Base-by-base conservation (phyloP, 1,284 basidiomycete species). In the Schizopora paradoxa region DNA sequence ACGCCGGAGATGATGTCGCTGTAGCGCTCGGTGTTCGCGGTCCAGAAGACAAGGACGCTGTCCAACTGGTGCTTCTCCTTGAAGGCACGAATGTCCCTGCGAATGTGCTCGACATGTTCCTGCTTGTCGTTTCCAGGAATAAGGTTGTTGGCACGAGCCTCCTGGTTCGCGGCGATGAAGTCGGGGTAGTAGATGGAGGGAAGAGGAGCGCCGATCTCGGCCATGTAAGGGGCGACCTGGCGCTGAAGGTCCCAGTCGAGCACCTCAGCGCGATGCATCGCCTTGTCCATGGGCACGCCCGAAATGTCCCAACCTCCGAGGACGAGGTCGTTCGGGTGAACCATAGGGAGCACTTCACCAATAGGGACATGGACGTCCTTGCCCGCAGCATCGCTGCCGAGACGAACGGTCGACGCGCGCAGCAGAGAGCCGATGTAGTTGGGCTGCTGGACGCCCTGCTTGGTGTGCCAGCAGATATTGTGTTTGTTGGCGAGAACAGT, bases 301-400 rank as follows among this genome's bases (percentile, higher is more conserved):
- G 91, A 96, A 61, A 99, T 98, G 63, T 99, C 95, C 96, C 95
- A 99, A 26, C 95, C 96, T 48, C 93, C 91, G 56, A 98, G 78
- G 54, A 98, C 92, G 61, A 99, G 84, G 69, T 99, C 96, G 66
- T 97, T 95, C 54, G 95, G 95, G 73, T 98, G 94, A 46, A 97
- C 93, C 91, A 96, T 97, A 49, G 95, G 95, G 40, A 98, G 77
- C 56, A 98, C 82, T 61, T 96, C 93, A 34, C 84, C 89, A 65
- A 98, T 74, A 36, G 95, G 95, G 53, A 97, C 86, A 63, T 94
- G 79, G 54, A 98, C 82, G 61, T 98, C 94, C 72, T 93, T 92
- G 61, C 88, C 89, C 2, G 85, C 86, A 41, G 85, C 78, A 60
- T 99, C 92, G 44, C 76, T 77, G 43, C 96, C 95, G 51, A 99